Evolutionary conservation across 2,329 filamentous ascomycete species (phyloP), one percentile per base, ranked within the genome.

Genomic region (Epichloe brachyelytri): DNA sequence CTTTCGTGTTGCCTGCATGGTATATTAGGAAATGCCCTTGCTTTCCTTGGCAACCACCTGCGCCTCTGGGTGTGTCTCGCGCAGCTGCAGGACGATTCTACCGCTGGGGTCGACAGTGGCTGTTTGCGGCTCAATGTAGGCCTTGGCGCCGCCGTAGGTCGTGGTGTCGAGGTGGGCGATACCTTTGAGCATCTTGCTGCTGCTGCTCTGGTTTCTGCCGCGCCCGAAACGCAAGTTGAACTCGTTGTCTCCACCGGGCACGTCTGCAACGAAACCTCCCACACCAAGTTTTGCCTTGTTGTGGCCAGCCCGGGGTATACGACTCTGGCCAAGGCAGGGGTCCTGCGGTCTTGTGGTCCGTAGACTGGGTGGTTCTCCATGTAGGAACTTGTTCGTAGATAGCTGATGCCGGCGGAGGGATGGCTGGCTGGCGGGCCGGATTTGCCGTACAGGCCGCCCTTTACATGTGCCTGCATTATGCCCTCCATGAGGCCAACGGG

Each of bases 331-430:
- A 72, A 60, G n/a, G 75, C 67, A 5, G 77, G 73, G 5, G 71
- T 58, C 54, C 73, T 73, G 26, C 69, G 56, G 49, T 62, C 68
- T 60, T 81, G 79, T 10, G 80, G 79, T 2, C 79, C 79, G 58
- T 82, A 81, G 20, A 80, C 57, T 2, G 79, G 75, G 61, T 83
- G 78, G 62, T 82, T 82, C 53, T 79, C 73, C 58, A 78, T 64
- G 62, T 70, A 78, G 39, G 73, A 69, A 38, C 64, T 65, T 1
- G 78, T 79, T 49, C 79, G 75, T 51, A 82, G 67, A 63, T 83
- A 83, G 50, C 78, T 80, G 49, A 83, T 68, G 53, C 79, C 79
- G 34, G 76, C 80, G 14, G 79, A 83, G 4, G 80, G 80, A 56
- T 83, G 79, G 19, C 76, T 79, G 7, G 71, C 68, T 0, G 79